Base-by-base conservation (phyloP, 2,329 filamentous ascomycete genomes). In the Chrysoporthe deuterocubensis region DNA sequence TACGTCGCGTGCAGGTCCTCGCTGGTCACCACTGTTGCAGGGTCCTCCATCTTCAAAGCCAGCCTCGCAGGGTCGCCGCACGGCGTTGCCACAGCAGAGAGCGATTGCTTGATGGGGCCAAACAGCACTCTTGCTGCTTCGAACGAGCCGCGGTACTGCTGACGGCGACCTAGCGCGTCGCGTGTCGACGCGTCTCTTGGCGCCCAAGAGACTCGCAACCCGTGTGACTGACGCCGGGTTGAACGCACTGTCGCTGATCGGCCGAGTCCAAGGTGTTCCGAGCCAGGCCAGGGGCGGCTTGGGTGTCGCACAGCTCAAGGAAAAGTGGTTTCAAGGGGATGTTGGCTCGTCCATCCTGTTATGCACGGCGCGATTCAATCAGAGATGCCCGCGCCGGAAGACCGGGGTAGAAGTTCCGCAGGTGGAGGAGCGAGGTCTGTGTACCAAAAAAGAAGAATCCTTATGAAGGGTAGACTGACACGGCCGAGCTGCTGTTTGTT, bases 1-100 rank as follows among this genome's bases (percentile, higher is more conserved):
- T 85, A 87, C 54, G 82, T 75, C 64, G 84, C 79, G 70, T 89
- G 83, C 66, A 80, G 71, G 58, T 74, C 72, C 73, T 81, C 78
- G 32, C 76, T 73, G 52, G 77, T 78, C 57, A 78, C 70, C 46
- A 69, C 69, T 21, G 71, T 70, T 66, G 70, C 74, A 59, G 69
- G 65, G 11, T 73, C 72, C 48, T 77, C 76, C 76, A 79, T 78
- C 66, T 37, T 62, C n/a, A 67, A 65, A 52, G 13, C 56, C 14
- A 42, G 32, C 57, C n/a, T 26, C 57, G 46, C 44, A 62, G 56
- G 46, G 14, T 40, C 46, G 43, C 4, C 44, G 4, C 40, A 60
- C 6, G 37, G 14, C 37, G 13, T 62, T 44, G 11, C 8, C 37
- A 32, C n/a, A 14, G 9, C 3, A 26, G 40, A 26, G 2, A 18